These are phyloP conservation scores for Fraxinus pennsylvanica DNA, from an alignment of 257 asterid genomes.

Conservation along the genomic window DNA sequence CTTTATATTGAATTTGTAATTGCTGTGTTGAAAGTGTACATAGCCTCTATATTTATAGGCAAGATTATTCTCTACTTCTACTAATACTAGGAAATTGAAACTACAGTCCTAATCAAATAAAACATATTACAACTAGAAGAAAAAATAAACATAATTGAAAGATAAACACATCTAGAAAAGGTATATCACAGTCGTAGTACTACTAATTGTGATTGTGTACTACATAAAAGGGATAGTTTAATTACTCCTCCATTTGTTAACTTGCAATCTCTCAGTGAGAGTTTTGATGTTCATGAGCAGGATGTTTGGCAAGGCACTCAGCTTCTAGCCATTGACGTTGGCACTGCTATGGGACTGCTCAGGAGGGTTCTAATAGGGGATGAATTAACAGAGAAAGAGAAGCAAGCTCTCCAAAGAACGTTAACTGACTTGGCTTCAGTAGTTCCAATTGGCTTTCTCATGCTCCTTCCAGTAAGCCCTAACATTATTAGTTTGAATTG, in stretches of 20 bases:
- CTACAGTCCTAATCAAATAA: too few species aligned
- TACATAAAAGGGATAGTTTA: neutral
- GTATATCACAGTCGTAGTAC: too few species aligned
- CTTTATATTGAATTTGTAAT: too few species aligned
- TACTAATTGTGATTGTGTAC: too few species aligned
- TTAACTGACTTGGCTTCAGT: constrained; percentile 95
- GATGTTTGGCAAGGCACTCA: constrained; percentile 98
- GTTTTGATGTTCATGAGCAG: constrained; percentile 41
- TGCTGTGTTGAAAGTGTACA: too few species aligned
- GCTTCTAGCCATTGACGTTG: constrained; percentile 94
- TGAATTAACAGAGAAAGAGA: constrained; percentile 87
- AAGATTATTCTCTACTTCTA: too few species aligned
- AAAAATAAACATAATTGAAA: too few species aligned
- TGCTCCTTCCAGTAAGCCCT: constrained; percentile 93
- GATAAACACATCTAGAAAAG: too few species aligned
- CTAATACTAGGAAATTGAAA: too few species aligned
- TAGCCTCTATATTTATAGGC: too few species aligned
- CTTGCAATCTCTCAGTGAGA: neutral
- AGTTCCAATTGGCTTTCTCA: constrained; percentile 88
- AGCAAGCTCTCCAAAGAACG: constrained; percentile 89
- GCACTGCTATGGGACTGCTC: constrained; percentile 78
- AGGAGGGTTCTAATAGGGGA: constrained; percentile 77
- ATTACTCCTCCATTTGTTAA: constrained; percentile 7
- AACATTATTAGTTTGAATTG: constrained; percentile 10
- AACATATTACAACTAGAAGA: too few species aligned